Conservation (phyloP, 2,329 filamentous ascomycete species). For the Hypoxylon sp. region DNA sequence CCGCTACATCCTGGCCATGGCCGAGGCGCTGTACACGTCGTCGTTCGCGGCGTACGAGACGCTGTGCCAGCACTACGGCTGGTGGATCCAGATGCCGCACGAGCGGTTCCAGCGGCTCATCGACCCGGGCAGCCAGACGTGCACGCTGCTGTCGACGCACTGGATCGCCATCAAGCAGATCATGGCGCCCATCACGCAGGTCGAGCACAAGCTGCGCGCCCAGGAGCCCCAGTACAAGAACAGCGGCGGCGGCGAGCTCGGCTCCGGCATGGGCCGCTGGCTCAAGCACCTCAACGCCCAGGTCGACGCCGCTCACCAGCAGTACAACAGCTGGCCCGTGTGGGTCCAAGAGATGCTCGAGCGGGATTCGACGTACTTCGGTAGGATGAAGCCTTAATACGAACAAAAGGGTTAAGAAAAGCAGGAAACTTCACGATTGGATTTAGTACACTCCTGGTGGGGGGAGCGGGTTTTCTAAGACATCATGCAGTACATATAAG, state of each 20-base stretch:
- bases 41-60: constrained; percentile 65
- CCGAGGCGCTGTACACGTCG: constrained; percentile 66
- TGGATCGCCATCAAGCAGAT: constrained; percentile 70
- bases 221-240: constrained; percentile 22
- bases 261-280: constrained; percentile 65
- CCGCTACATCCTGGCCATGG: constrained; percentile 61
- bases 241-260: constrained; percentile 45
- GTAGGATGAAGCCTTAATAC: constrained; percentile 47
- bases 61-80: constrained; percentile 65
- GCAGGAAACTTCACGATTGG: background rate
- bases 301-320: constrained; percentile 61
- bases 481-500: background rate
- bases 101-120: constrained; percentile 66
- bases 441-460: background rate
- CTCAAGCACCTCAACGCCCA: constrained; percentile 65
- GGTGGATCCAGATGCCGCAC: constrained; percentile 72
- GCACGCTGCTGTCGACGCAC: constrained; percentile 65
- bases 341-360: constrained; percentile 69
- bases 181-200: constrained; percentile 64
- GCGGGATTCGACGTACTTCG: constrained; percentile 63
- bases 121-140: constrained; percentile 62
- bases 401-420: background rate
- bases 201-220: constrained; percentile 52
- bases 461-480: background rate
- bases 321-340: constrained; percentile 67